These are phyloP conservation scores for Gastroboletus turbinatus DNA, from an alignment of 1,284 basidiomycete genomes.

Conservation along the genomic window DNA sequence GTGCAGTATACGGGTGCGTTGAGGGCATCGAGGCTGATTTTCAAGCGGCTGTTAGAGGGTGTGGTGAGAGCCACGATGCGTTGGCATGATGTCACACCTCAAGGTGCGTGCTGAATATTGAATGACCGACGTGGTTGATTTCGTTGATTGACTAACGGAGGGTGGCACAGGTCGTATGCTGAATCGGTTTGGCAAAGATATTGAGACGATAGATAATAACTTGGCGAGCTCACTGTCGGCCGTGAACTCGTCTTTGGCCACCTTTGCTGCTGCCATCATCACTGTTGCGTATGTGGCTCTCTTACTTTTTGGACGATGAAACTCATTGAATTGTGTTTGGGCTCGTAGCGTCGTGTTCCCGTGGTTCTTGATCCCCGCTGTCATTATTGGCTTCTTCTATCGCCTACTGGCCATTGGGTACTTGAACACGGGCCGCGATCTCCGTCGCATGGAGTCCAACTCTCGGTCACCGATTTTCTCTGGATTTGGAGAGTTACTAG, in stretches of 20 bases:
- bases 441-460: conserved; percentile 64
- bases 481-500: conserved; percentile 68
- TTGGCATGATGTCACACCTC: conserved; percentile 51
- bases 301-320: background rate
- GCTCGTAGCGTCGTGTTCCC: conserved; percentile 50
- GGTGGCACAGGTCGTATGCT: conserved; percentile 44
- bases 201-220: conserved; percentile 47
- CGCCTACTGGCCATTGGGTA: conserved; percentile 55
- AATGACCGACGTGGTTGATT: background rate
- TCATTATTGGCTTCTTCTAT: conserved; percentile 50
- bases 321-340: conserved; percentile 6
- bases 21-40: conserved; percentile 46
- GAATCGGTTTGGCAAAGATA: conserved; percentile 54
- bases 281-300: conserved; percentile 30
- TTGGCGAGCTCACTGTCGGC: conserved; percentile 57
- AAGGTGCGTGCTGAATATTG: conserved; percentile 29
- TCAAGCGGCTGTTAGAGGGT: conserved; percentile 41
- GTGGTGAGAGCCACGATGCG: conserved; percentile 55
- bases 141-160: background rate
- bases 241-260: conserved; percentile 72
- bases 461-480: conserved; percentile 58
- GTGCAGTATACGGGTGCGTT: conserved; percentile 50
- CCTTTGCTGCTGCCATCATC: conserved; percentile 50
- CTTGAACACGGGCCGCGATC: conserved; percentile 52
- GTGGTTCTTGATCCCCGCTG: conserved; percentile 57